Conservation (phyloP, 2,329 filamentous ascomycete genomes). For the Arachnopeziza araneosa region DNA sequence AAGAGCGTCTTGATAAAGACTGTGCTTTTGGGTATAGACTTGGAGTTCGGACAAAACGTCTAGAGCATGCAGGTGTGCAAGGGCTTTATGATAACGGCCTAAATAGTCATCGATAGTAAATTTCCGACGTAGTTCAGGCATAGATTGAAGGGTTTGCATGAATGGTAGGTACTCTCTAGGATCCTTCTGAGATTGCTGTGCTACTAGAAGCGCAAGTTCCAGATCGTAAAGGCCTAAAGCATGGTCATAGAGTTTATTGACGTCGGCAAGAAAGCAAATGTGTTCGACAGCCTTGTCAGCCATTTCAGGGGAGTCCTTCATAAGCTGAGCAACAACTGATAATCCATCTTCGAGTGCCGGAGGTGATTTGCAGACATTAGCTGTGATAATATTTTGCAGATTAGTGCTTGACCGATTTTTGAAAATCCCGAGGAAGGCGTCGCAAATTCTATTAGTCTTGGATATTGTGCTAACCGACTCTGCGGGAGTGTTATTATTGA, state of each 20-base stretch:
- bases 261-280: slow-evolving; percentile 94
- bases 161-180: slow-evolving; percentile 94
- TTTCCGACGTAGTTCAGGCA: slow-evolving; percentile 63
- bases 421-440: slow-evolving; percentile 71
- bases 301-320: slow-evolving; percentile 59
- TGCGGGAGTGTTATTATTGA: slow-evolving; percentile 11
- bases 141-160: slow-evolving; percentile 76
- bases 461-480: slow-evolving; percentile 26
- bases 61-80: slow-evolving; percentile 68
- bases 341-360: slow-evolving; percentile 86
- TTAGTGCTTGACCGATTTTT: slow-evolving; percentile 55
- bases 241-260: slow-evolving; percentile 85
- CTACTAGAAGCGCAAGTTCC: slow-evolving; percentile 81
- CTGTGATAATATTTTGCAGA: slow-evolving; percentile 88
- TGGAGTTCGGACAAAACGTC: slow-evolving; percentile 73
- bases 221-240: slow-evolving; percentile 88
- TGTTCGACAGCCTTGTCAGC: slow-evolving; percentile 91
- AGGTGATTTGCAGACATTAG: slow-evolving; percentile 88
- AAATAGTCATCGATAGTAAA: slow-evolving; percentile 90
- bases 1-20: slow-evolving; percentile 72
- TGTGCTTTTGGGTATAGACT: slow-evolving; percentile 71
- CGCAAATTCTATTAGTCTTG: slow-evolving; percentile 86
- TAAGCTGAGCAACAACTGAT: slow-evolving; percentile 68
- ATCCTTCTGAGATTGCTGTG: slow-evolving; percentile 93
- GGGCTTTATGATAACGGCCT: slow-evolving; percentile 67